Evolutionary conservation across 148 eudicot genomes (phyloP).

Genomic region (Rhododendron kiyosumense): DNA sequence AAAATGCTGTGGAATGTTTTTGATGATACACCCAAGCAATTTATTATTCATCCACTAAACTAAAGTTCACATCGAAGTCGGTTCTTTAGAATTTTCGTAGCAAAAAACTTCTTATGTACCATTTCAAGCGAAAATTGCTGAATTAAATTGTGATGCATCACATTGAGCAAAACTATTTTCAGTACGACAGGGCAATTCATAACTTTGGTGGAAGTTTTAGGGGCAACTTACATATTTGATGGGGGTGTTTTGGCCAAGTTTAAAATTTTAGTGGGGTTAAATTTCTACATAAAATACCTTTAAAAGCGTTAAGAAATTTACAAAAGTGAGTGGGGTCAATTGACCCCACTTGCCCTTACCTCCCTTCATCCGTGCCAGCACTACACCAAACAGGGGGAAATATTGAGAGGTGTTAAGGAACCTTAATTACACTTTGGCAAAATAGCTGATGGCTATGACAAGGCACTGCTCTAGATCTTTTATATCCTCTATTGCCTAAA

Average conservation of each 20-base stretch:
- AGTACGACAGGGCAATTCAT: neutral
- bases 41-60: neutral
- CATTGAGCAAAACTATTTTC: neutral
- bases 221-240: neutral
- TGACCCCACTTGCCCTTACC: neutral
- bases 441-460: slow-evolving; percentile 5
- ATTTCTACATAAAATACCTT: neutral
- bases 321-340: neutral
- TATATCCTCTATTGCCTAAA: neutral
- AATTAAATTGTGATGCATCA: neutral
- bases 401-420: neutral
- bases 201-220: neutral
- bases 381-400: neutral
- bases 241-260: neutral
- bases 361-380: neutral
- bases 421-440: neutral
- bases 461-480: neutral
- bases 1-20: neutral
- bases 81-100: neutral
- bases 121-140: neutral
- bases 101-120: neutral
- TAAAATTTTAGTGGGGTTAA: neutral
- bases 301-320: neutral
- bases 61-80: neutral
- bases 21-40: neutral